Evolutionary conservation across 208 protist species (phyloP).

Genomic region (Leishmania turanica): DNA sequence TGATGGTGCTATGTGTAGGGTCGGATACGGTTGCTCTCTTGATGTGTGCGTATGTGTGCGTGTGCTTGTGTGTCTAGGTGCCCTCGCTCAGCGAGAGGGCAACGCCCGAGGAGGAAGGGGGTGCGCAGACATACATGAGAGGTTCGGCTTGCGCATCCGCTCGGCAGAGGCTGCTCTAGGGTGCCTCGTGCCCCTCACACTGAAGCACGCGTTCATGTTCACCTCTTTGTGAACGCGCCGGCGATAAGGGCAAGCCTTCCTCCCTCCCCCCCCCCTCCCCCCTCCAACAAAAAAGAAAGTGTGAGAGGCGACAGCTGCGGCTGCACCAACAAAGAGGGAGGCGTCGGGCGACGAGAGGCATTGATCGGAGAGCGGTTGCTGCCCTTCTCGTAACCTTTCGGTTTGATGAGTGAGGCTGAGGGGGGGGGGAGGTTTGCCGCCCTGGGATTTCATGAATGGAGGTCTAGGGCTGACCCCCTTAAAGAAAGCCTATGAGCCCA

Average conservation of each 20-base stretch:
- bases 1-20: neutral
- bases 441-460: too few species aligned
- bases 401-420: neutral
- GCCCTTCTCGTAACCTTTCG: neutral
- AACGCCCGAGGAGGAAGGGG: neutral
- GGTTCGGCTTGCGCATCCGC: neutral
- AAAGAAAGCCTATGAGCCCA: neutral
- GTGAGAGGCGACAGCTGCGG: neutral
- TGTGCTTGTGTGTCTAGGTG: slow-evolving; percentile 4
- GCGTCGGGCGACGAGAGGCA: too few species aligned
- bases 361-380: neutral
- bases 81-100: neutral
- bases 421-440: too few species aligned
- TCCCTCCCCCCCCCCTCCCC: too few species aligned
- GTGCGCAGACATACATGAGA: neutral
- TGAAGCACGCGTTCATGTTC: too few species aligned
- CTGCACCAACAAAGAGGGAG: neutral
- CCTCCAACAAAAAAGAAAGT: neutral
- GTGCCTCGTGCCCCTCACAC: neutral
- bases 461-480: neutral
- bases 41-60: neutral
- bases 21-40: neutral
- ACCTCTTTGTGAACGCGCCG: neutral
- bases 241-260: neutral
- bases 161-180: neutral